Evolutionary conservation across 495 filamentous ascomycete genomes (phyloP).

Genomic region (Xylaria acuta): DNA sequence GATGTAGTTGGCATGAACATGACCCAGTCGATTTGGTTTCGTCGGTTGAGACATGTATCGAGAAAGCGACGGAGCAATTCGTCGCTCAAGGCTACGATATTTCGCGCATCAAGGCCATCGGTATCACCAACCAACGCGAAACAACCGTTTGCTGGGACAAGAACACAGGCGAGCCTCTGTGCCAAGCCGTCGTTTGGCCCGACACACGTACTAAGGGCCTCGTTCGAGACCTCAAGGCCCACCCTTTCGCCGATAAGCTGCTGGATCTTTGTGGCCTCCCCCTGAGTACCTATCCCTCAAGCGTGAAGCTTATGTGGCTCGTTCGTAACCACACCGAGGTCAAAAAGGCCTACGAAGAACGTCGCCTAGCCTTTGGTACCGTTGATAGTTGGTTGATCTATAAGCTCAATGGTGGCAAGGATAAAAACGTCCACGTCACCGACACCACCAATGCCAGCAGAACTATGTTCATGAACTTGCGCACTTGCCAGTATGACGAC

Average conservation of each 20-base stretch:
- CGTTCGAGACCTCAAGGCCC: constrained; percentile 79
- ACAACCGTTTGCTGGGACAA: constrained; percentile 92
- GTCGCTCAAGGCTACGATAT: constrained; percentile 70
- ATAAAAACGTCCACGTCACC: constrained; percentile 73
- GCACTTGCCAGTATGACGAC: constrained; percentile 85
- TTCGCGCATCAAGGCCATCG: constrained; percentile 80
- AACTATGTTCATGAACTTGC: constrained; percentile 97
- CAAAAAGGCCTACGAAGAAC: constrained; percentile 77
- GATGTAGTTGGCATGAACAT: constrained; percentile 88
- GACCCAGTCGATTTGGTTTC: constrained; percentile 80
- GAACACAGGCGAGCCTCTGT: constrained; percentile 81
- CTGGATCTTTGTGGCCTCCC: constrained; percentile 82
- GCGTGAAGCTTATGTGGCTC: constrained; percentile 88
- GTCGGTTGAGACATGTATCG: constrained; percentile 85
- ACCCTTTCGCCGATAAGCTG: constrained; percentile 70
- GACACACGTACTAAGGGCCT: constrained; percentile 83
- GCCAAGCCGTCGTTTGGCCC: constrained; percentile 93
- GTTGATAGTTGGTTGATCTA: constrained; percentile 93
- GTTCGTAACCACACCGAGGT: constrained; percentile 75
- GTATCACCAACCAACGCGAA: constrained; percentile 95
- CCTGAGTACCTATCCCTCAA: constrained; percentile 92
- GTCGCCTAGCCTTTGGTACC: constrained; percentile 88
- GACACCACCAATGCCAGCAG: constrained; percentile 92
- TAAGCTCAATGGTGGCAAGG: constrained; percentile 82
- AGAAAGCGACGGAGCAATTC: constrained; percentile 78